Conservation (phyloP, 768 basidiomycete genomes). For the Chiua virens region DNA sequence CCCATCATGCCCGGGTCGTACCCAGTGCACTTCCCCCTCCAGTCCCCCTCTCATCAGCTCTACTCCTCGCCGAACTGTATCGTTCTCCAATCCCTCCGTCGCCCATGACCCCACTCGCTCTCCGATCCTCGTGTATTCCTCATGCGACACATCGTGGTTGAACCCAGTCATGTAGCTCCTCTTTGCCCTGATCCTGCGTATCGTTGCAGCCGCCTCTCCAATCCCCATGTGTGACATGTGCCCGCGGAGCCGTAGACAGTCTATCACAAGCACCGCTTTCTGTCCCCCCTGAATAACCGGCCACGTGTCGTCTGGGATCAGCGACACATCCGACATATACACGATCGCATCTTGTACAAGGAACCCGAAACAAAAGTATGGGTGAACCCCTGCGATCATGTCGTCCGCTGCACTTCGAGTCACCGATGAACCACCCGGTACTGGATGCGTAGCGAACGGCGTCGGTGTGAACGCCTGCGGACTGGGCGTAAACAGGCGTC, state of each 20-base stretch:
- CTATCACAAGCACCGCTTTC: constrained; percentile 64
- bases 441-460: constrained; percentile 36
- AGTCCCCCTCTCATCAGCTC: constrained; percentile 48
- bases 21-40: constrained; percentile 49
- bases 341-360: constrained; percentile 62
- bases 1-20: constrained; percentile 77
- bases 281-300: constrained; percentile 36
- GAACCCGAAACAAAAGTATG: constrained; percentile 71
- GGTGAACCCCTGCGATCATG: constrained; percentile 36
- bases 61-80: constrained; percentile 42
- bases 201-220: constrained; percentile 54
- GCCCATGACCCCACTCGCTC: constrained; percentile 43
- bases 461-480: constrained; percentile 43
- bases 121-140: constrained; percentile 69
- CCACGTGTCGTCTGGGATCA: constrained; percentile 78
- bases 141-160: constrained; percentile 74
- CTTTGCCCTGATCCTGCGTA: constrained; percentile 55
- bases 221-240: constrained; percentile 84
- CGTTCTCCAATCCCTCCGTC: constrained; percentile 24
- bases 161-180: constrained; percentile 77
- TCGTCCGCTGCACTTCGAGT: constrained; percentile 10
- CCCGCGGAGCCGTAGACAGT: constrained; percentile 64
- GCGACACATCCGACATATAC: constrained; percentile 83
- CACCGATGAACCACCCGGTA: constrained; percentile 31
- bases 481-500: constrained; percentile 54